Evolutionary conservation across 768 basidiomycete species (phyloP), one percentile per base, ranked within the genome.

Genomic region (Kockovaella imperatae): DNA sequence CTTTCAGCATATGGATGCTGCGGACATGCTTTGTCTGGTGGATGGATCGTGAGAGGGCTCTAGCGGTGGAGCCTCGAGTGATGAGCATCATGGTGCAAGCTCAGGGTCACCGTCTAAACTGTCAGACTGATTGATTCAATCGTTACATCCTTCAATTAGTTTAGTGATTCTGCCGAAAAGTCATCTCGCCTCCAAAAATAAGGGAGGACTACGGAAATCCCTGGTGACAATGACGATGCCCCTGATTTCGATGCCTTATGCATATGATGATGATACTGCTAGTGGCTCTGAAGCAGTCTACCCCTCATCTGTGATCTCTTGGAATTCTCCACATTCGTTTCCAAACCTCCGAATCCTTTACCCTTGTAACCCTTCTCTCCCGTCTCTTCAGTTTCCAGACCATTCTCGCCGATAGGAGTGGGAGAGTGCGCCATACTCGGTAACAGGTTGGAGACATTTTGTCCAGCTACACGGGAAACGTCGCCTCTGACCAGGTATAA

Each of bases 401-500:
- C 40, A 6, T 26, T 6, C 18, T 42, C 21, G 40, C 13, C 25
- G 7, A 28, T 26, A 10, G 40, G 40, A 26, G 13, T 14, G 20
- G 24, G 23, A 5, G 18, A 6, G 18, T 42, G 40, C 6, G 28
- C 13, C 6, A 26, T 6, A 7, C 23, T 25, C 13, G 40, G 40
- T 26, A 42, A 28, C 6, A 42, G 18, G 14, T 13, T 14, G 14
- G 36, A 38, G 14, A 13, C 36, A 13, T 26, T 11, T 11, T 11
- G 13, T 11, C 20, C 40, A 10, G 25, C 13, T 18, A 25, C 11
- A 14, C 10, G 8, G 21, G 21, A 31, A 17, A 11, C 11, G 41
- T 67, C 67, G 4, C 53, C 54, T 36, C 62, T 46, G 15, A 69
- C 61, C 2, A 62, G 50, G 53, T 58, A 71, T 24, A 71, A 35